A percentile compares a stretch with the other conserved stretches of the same genome.
Evolutionary conservation across 257 asterid genomes (phyloP).

Genomic region (Solanum ossicruentum): DNA sequence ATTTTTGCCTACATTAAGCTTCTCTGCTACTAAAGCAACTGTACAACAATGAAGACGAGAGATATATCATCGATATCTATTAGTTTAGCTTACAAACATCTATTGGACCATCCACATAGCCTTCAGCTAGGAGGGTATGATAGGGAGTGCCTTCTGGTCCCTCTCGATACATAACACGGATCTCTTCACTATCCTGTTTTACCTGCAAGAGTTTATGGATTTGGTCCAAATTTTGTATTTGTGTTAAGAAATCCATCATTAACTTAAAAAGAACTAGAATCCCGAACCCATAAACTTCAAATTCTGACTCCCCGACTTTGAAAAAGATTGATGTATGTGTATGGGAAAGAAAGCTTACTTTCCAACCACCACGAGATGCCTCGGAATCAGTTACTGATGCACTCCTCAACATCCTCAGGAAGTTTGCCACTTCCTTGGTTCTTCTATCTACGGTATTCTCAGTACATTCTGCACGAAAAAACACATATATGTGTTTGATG

Average conservation of each 20-base stretch:
- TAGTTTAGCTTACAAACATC: conserved; percentile 73
- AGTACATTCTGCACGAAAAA: conserved; percentile 33
- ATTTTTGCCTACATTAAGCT: neutral
- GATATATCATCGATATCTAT: neutral
- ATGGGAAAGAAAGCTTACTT: conserved; percentile 27
- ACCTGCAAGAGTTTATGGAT: conserved; percentile 18
- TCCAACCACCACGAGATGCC: conserved; percentile 44
- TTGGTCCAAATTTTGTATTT: neutral
- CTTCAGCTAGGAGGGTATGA: conserved; percentile 75
- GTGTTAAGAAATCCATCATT: neutral
- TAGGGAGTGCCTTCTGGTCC: conserved; percentile 86
- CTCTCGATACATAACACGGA: conserved; percentile 87
- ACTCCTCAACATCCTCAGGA: conserved; percentile 74
- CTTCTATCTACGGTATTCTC: conserved; percentile 44
- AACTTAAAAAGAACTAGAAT: neutral
- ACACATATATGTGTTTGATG: neutral
- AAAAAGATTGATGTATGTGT: neutral
- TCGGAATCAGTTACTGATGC: conserved; percentile 32
- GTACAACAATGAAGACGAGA: neutral
- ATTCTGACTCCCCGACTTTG: neutral
- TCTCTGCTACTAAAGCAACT: neutral
- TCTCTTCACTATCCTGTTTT: conserved; percentile 75
- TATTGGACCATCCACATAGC: conserved; percentile 79
- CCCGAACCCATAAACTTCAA: neutral
- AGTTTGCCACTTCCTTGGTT: conserved; percentile 51